These are phyloP conservation scores for Cladorrhinum sp. DNA, from an alignment of 2,329 filamentous ascomycete genomes.

Conservation along the genomic window DNA sequence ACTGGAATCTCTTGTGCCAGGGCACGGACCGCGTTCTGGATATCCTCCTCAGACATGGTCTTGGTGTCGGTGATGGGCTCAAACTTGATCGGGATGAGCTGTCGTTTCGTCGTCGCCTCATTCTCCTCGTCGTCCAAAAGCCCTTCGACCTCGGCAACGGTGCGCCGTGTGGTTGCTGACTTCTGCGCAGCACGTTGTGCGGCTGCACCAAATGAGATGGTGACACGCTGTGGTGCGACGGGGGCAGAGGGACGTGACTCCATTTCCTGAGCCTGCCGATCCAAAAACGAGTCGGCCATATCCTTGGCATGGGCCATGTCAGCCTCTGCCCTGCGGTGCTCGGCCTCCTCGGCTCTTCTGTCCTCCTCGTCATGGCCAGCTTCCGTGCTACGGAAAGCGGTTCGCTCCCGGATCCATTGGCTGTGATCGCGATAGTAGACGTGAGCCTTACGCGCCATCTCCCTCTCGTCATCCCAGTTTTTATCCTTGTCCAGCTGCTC, in stretches of 20 bases:
- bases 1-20: constrained; percentile 88
- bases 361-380: constrained; percentile 77
- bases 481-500: constrained; percentile 61
- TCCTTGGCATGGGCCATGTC: constrained; percentile 76
- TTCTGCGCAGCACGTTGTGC: constrained; percentile 67
- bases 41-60: constrained; percentile 79
- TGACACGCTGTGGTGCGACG: constrained; percentile 73
- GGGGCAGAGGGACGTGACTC: constrained; percentile 41
- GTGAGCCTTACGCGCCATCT: constrained; percentile 67
- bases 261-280: constrained; percentile 77
- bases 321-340: constrained; percentile 65
- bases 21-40: constrained; percentile 74
- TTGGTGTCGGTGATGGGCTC: constrained; percentile 65
- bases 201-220: constrained; percentile 85
- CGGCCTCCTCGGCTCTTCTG: constrained; percentile 71
- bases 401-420: constrained; percentile 79
- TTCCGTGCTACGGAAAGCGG: constrained; percentile 69
- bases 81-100: constrained; percentile 79
- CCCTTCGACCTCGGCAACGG: constrained; percentile 89
- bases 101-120: constrained; percentile 64
- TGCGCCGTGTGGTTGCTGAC: constrained; percentile 62
- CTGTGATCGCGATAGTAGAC: constrained; percentile 86
- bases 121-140: constrained; percentile 94
- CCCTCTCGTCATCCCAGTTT: constrained; percentile 89
- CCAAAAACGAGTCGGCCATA: constrained; percentile 88